phyloP scores from a whole-genome alignment of 116 monocot genomes.

The Trichopus zeylanicus region DNA sequence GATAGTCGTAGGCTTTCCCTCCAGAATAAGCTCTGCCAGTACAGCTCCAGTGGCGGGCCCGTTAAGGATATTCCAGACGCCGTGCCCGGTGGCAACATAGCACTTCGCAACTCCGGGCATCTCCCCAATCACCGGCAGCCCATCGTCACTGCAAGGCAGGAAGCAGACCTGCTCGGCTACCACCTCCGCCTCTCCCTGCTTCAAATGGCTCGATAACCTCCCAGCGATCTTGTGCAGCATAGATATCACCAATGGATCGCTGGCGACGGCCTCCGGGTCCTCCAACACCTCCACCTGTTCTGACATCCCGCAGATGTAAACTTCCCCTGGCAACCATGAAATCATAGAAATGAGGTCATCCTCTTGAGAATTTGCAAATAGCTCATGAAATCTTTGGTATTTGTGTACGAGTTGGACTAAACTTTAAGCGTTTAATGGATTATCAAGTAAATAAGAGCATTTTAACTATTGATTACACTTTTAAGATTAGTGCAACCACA shows the following conservation, averaged over 20 bases:
- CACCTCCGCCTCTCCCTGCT: conserved; percentile 33
- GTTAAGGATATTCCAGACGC: conserved; percentile 89
- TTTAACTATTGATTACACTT: too few species aligned
- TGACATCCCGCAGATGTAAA: conserved; percentile 81
- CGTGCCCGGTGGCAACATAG: conserved; percentile 80
- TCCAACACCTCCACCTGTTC: conserved; percentile 42
- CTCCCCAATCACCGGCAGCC: conserved; percentile 80
- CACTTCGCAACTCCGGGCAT: conserved; percentile 48
- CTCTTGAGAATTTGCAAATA: too few species aligned
- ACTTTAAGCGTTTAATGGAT: too few species aligned
- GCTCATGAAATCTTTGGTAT: too few species aligned
- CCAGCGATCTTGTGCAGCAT: conserved; percentile 82
- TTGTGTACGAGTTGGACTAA: too few species aligned
- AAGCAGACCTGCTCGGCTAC: conserved; percentile 87
- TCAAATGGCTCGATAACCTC: conserved; percentile 59
- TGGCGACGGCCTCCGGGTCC: conserved; percentile 45
- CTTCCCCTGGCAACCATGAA: conserved; percentile 58
- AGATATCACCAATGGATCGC: conserved; percentile 45
- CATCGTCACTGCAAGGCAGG: conserved; percentile 72
- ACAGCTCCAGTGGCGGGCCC: conserved; percentile 78
- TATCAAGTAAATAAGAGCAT: too few species aligned
- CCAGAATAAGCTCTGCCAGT: conserved; percentile 70
- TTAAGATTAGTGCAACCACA: too few species aligned
- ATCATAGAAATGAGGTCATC: too few species aligned
- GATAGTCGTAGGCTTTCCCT: conserved; percentile 37